Conservation (phyloP, 2,329 filamentous ascomycete genomes). For the Arachnopeziza araneosa region DNA sequence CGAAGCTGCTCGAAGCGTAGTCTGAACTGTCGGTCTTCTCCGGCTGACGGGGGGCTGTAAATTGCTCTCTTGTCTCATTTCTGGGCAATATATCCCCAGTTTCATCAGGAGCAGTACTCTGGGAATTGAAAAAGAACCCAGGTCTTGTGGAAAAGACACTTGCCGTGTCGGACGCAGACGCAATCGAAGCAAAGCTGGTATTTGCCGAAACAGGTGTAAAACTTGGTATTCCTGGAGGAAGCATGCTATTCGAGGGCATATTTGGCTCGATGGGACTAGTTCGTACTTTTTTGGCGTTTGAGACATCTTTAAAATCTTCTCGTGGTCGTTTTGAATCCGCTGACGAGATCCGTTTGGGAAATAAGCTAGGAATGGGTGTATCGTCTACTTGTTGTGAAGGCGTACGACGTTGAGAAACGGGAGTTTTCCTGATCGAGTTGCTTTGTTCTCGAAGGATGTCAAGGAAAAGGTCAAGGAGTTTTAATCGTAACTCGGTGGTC, state of each 20-base stretch:
- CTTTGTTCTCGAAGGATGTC: neutral
- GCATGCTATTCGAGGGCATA: neutral
- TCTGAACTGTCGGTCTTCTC: slow-evolving; percentile 16
- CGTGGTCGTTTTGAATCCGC: slow-evolving; percentile 1
- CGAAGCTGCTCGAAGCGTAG: slow-evolving; percentile 22
- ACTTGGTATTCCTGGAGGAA: neutral
- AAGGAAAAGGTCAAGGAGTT: slow-evolving; percentile 9
- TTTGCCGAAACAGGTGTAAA: neutral
- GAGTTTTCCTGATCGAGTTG: neutral
- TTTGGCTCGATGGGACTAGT: neutral
- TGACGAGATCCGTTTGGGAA: neutral
- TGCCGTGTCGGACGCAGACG: slow-evolving; percentile 1
- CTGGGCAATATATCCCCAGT: neutral
- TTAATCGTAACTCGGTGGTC: slow-evolving; percentile 2
- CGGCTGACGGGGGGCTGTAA: slow-evolving; percentile 2
- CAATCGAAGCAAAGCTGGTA: slow-evolving; percentile 19
- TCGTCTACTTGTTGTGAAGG: neutral
- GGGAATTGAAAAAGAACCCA: neutral
- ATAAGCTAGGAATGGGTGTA: neutral
- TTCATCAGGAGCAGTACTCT: neutral
- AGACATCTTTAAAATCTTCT: neutral
- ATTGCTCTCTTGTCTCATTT: neutral
- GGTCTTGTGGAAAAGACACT: slow-evolving; percentile 17
- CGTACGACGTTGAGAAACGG: neutral
- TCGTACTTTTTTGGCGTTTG: neutral